These are phyloP conservation scores for Podaxis pistillaris DNA, from an alignment of 768 basidiomycete genomes.

Conservation along the genomic window DNA sequence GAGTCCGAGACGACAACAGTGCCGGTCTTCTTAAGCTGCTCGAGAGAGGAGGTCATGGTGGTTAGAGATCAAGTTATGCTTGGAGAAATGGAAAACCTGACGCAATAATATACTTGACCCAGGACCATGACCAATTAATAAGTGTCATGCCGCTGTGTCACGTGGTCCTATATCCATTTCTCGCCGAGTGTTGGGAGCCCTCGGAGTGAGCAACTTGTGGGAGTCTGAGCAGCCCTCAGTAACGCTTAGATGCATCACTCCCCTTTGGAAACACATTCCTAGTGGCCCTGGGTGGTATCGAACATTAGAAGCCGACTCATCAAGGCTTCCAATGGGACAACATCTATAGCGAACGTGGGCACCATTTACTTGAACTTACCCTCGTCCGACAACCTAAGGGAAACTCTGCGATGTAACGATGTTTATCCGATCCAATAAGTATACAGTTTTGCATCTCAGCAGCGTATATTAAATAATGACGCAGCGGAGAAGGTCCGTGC, in stretches of 20 bases:
- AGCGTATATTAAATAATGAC: not conserved
- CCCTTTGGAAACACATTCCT: not conserved
- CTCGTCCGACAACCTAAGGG: not conserved
- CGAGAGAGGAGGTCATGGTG: conserved; percentile 79
- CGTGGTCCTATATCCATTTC: not conserved
- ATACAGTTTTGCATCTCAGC: not conserved
- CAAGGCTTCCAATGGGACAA: not conserved
- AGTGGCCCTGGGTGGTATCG: not conserved
- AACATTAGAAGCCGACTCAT: not conserved
- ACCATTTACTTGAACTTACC: not conserved
- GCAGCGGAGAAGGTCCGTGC: not conserved
- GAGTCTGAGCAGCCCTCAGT: not conserved
- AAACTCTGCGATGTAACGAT: not conserved
- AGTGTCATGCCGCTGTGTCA: conserved; percentile 1
- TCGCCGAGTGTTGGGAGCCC: not conserved
- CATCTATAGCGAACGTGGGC: not conserved
- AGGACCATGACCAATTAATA: not conserved
- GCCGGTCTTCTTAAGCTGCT: conserved; percentile 85
- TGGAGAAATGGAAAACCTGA: not conserved
- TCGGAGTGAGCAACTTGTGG: not conserved
- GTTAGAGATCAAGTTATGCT: conserved; percentile 21
- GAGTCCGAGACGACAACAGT: conserved; percentile 98
- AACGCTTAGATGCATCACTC: not conserved
- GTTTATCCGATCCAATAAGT: conserved; percentile 2
- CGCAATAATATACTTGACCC: conserved; percentile 5